Conservation (phyloP, 1,139 yeast species). For the Wickerhamiella pararugosa region DNA sequence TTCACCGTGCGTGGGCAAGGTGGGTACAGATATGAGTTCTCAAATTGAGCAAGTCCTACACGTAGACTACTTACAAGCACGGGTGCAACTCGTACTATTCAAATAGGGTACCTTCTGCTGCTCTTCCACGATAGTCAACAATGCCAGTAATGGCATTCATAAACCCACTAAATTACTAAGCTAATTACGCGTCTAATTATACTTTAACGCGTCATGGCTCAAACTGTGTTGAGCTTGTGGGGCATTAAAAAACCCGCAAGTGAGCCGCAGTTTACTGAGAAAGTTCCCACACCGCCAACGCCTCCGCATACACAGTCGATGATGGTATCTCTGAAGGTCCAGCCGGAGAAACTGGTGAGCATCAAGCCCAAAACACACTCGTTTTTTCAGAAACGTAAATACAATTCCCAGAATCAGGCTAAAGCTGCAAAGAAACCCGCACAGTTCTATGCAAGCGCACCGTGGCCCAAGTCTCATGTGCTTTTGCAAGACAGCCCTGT, state of each 20-base stretch:
- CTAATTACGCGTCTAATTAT: conserved; percentile 2
- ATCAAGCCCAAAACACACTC: conserved; percentile 12
- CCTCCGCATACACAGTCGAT: neutral
- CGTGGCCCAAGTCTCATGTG: neutral
- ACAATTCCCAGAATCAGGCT: neutral
- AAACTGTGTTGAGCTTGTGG: conserved; percentile 5
- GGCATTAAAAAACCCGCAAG: conserved; percentile 2
- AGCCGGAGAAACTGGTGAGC: conserved; percentile 5
- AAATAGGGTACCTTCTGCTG: too few species aligned
- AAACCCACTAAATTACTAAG: too few species aligned
- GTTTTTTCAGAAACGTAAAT: conserved; percentile 12
- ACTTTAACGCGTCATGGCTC: neutral
- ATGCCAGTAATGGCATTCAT: too few species aligned
- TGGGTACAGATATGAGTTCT: too few species aligned
- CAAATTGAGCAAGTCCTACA: too few species aligned
- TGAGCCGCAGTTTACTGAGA: neutral
- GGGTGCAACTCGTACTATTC: too few species aligned
- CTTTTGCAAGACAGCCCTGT: neutral
- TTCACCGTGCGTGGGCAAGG: too few species aligned
- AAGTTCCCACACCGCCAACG: conserved; percentile 1
- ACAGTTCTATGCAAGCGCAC: neutral
- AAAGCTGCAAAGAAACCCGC: too few species aligned
- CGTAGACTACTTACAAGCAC: too few species aligned
- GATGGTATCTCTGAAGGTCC: conserved; percentile 1
- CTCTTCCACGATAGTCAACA: too few species aligned